Conservation (phyloP, 306 rosid genomes). For the Trifolium pratense region DNA sequence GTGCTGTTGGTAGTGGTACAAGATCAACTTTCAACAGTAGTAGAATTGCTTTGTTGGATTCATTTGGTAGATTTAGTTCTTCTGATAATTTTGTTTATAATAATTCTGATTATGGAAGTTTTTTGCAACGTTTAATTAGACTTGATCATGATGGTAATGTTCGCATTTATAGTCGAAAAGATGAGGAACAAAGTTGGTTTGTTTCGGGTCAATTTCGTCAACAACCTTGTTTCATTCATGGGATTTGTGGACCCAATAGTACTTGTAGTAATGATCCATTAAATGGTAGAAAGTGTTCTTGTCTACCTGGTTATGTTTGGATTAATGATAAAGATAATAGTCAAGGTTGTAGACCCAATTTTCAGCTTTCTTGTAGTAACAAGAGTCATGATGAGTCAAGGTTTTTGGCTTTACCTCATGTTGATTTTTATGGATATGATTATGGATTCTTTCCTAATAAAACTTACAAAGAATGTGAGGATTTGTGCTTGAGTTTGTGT, state of each 20-base stretch:
- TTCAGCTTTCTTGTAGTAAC: constrained; percentile 19
- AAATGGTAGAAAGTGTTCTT: constrained; percentile 22
- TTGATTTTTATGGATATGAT: constrained; percentile 34
- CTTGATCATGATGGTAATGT: constrained; percentile 34
- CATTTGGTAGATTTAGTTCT: not conserved
- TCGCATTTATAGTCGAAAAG: constrained; percentile 16
- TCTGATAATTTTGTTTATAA: not conserved
- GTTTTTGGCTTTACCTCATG: constrained; percentile 7
- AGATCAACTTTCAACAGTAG: constrained; percentile 22
- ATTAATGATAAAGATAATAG: not conserved
- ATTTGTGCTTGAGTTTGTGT: not conserved
- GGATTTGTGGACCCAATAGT: constrained; percentile 37
- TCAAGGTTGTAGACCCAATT: constrained; percentile 36
- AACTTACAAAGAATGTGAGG: constrained; percentile 15
- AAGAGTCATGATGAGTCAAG: constrained; percentile 13
- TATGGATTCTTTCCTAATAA: not conserved
- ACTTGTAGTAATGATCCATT: constrained; percentile 8
- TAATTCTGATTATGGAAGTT: not conserved
- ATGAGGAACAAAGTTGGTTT: not conserved
- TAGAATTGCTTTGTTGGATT: not conserved
- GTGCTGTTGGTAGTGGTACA: constrained; percentile 24
- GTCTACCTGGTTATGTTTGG: constrained; percentile 30
- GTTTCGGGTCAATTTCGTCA: not conserved
- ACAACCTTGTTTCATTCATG: constrained; percentile 22
- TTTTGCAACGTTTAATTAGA: not conserved